A percentile compares a stretch with the other conserved stretches of the same genome.
Evolutionary conservation across 2,329 filamentous ascomycete species (phyloP).

Genomic region (Chrysosporium queenslandicum): DNA sequence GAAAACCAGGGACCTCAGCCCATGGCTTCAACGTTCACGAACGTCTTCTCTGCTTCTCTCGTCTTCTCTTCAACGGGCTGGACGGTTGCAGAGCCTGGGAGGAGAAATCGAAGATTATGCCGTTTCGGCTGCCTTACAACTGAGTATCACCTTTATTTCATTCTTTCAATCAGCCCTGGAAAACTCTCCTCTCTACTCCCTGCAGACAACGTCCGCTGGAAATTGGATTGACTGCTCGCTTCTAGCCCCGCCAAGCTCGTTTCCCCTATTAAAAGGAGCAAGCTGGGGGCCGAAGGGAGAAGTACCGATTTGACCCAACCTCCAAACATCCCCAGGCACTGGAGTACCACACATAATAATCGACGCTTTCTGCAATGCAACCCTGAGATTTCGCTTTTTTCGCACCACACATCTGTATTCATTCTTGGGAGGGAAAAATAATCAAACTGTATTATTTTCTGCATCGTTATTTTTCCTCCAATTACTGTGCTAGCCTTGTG

Average conservation of each 20-base stretch:
- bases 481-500: background rate
- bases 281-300: slow-evolving; percentile 5
- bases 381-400: slow-evolving; percentile 8
- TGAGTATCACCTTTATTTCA: background rate
- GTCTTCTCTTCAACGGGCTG: background rate
- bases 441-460: background rate
- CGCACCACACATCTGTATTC: slow-evolving; percentile 1
- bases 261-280: background rate
- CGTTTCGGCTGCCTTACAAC: background rate
- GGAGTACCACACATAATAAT: slow-evolving; percentile 1
- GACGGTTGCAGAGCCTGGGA: background rate
- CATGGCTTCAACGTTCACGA: too few species aligned
- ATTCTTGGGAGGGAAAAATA: background rate
- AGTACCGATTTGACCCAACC: slow-evolving; percentile 6
- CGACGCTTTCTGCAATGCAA: slow-evolving; percentile 4
- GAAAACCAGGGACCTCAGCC: background rate
- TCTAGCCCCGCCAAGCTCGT: slow-evolving; percentile 10
- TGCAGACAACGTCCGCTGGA: background rate
- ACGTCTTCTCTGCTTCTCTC: background rate
- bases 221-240: slow-evolving; percentile 7
- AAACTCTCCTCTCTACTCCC: background rate
- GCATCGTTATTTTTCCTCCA: slow-evolving; percentile 8
- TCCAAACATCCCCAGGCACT: background rate
- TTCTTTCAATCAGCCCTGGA: background rate
- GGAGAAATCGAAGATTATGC: background rate